Evolutionary conservation across 371 early-diverging fungal species (phyloP), one percentile per base, ranked within the genome.

Genomic region (Mortierella sp.): DNA sequence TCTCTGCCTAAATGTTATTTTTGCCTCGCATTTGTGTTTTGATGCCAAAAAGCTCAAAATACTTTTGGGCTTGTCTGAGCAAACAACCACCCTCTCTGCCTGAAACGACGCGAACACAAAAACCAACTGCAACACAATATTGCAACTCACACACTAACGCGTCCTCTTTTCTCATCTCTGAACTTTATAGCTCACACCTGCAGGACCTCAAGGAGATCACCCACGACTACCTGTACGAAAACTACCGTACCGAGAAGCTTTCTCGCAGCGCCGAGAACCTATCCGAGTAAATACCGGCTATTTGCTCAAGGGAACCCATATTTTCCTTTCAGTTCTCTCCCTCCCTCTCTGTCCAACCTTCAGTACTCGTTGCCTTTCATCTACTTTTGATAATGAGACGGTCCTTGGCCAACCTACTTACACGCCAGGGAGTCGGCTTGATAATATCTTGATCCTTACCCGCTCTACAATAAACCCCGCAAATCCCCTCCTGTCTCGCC

Each of bases 181-280:
- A 46, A 34, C 16, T 57, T 34, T 82, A 94, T 54, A 88, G 91
- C 82, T 95, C 97, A 53, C 97, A 97, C 80, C 84, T 98, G 82
- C 93, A 95, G 69, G 97, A 97, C 54, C 84, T 98, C 57, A 96
- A 96, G 84, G 96, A 96, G 81, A 91, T 90, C 80, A 98, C 96
- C 27, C 94, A 96, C 80, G 94, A 96, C 79, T 86, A 94, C 51
- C 86, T 96, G 66, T 98, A 98, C 81, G 98, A 98, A 80, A 93
- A 95, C 81, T 98, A 96, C 82, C 95, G 98, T 87, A 94, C 98
- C 48, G 96, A 92, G 82, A 92, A 96, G 86, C 90, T 98, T 52
- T 88, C 89, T 70, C 87, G 89, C 58, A 89, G 84, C 51, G 88
- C 84, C 43, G 86, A 87, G 67, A 84, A 83, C 64, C 67, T 82